Conservation (phyloP, 2,329 filamentous ascomycete species). For the Colletotrichum sp. region DNA sequence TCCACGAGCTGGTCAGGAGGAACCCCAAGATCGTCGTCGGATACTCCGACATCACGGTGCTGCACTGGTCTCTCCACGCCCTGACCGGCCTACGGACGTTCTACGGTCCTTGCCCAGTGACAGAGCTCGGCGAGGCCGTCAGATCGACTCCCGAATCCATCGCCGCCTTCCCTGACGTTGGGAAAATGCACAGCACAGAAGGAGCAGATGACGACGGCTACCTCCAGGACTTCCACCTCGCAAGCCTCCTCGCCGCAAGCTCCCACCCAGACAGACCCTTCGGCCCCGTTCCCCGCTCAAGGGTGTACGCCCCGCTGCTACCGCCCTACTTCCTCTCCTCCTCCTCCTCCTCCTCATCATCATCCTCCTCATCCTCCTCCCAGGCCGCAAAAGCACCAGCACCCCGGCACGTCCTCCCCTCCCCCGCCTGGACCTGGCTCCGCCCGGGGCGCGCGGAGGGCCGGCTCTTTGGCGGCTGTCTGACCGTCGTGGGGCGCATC, state of each 20-base stretch:
- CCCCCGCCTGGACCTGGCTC: conserved; percentile 40
- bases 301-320: conserved; percentile 30
- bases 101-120: conserved; percentile 44
- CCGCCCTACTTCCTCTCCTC: background rate
- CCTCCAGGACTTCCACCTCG: conserved; percentile 32
- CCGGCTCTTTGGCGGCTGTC: conserved; percentile 46
- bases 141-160: conserved; percentile 2
- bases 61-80: conserved; percentile 46
- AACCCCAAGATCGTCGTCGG: conserved; percentile 48
- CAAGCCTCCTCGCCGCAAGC: conserved; percentile 37
- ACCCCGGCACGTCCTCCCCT: conserved; percentile 30
- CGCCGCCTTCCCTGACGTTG: background rate
- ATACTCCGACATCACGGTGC: conserved; percentile 44
- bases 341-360: background rate
- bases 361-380: background rate
- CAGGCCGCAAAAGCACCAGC: conserved; percentile 27
- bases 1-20: conserved; percentile 34
- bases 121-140: conserved; percentile 39
- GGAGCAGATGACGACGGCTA: conserved; percentile 21
- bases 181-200: background rate
- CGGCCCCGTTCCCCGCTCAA: conserved; percentile 35
- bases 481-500: conserved; percentile 43
- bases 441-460: conserved; percentile 41
- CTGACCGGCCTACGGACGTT: conserved; percentile 45
- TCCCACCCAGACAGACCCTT: conserved; percentile 25